Base-by-base conservation (phyloP, 2,329 filamentous ascomycete species). In the Ramularia endophylla region DNA sequence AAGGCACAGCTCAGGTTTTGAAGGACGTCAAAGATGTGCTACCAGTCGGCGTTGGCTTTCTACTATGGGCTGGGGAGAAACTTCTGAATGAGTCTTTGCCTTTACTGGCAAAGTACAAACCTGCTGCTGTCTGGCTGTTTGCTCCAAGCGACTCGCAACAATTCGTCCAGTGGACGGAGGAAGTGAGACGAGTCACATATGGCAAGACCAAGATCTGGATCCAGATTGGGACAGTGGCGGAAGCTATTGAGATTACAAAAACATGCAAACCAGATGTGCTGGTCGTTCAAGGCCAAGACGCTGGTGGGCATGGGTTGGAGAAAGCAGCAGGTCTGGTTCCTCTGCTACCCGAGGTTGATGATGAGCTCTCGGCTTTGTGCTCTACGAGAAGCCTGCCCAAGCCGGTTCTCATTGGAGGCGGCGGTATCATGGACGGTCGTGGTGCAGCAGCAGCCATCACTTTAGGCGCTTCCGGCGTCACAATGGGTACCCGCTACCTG, bases 51-150 rank as follows among this genome's bases (percentile, higher is more conserved):
- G 66, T 83, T 3, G 81, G 80, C 40, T 80, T 85, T 60, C 70
- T 84, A 40, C 74, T 78, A 33, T 77, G 65, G 66, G 66, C 65
- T 19, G 65, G 63, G 8, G 51, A 60, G 13, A 40, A 53, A 29
- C 47, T 60, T 8, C 55, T 76, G 41, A 62, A 72, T 38, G 58
- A 63, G 16, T 65, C 68, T 2, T 57, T 78, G 2, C 71, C 73
- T 1, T 49, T 82, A 9, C 64, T 85, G 13, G 55, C 56, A 17
- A 63, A 67, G 45, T 52, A 54, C 42, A 45, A 38, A n/a, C 79
- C 80, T 2, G 73, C 72, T 2, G 80, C 78, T 0, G 67, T 81
- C 7, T 85, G 81, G 81, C 70, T 85, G 34, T 85, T 84, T 54
- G 81, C 80, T 2, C 78, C 79, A 2, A 62, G 66, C 4, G 58